Evolutionary conservation across 768 basidiomycete genomes (phyloP).

Genomic region (Kwoniella dejecticola): DNA sequence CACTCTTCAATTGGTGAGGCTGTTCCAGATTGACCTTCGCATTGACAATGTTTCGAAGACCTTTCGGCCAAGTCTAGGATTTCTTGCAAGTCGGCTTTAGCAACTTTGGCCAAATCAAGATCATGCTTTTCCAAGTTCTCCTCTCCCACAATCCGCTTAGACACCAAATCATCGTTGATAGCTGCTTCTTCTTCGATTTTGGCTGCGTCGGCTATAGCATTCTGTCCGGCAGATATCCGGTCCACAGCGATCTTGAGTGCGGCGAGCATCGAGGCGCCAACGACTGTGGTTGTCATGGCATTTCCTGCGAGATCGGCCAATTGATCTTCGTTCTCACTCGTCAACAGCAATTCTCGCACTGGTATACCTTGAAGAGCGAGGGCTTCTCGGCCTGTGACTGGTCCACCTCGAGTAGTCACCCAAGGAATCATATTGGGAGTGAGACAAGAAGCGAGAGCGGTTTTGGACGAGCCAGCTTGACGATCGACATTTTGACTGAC

Average conservation of each 20-base stretch:
- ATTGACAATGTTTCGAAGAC: constrained; percentile 80
- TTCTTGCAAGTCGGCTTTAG: constrained; percentile 59
- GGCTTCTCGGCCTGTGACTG: constrained; percentile 91
- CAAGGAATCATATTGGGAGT: constrained; percentile 97
- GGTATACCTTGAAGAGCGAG: constrained; percentile 93
- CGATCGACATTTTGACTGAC: constrained; percentile 95
- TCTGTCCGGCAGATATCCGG: constrained; percentile 69
- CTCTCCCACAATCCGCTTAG: constrained; percentile 70
- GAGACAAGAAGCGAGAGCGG: constrained; percentile 87
- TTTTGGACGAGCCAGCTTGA: constrained; percentile 73
- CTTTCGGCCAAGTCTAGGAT: constrained; percentile 68
- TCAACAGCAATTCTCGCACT: constrained; percentile 84
- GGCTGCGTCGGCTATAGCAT: constrained; percentile 69
- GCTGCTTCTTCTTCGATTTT: constrained; percentile 61
- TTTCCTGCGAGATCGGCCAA: constrained; percentile 93
- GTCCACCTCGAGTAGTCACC: constrained; percentile 91
- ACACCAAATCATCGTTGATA: constrained; percentile 61
- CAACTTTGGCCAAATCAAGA: constrained; percentile 67
- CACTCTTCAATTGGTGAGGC: constrained; percentile 71
- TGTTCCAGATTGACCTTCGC: constrained; percentile 82
- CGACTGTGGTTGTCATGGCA: constrained; percentile 96
- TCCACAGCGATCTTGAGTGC: constrained; percentile 71
- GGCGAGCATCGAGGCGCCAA: constrained; percentile 82
- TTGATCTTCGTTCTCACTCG: constrained; percentile 89
- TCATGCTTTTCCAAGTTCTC: constrained; percentile 66